Conservation (phyloP, 2,329 filamentous ascomycete genomes). For the Fusarium ramigenum region DNA sequence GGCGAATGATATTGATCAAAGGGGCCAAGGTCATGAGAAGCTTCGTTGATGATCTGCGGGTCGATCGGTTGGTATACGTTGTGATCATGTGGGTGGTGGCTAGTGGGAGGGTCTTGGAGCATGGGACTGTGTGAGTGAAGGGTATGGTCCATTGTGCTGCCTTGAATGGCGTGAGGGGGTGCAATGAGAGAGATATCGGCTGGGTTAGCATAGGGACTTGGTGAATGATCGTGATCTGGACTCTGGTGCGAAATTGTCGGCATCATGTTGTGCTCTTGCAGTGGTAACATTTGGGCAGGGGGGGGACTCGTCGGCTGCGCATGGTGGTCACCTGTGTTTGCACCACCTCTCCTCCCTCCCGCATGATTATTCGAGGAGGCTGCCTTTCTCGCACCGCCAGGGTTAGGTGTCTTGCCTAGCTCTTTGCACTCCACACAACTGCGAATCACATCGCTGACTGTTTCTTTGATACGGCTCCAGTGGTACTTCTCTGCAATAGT, state of each 20-base stretch:
- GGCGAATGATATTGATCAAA: slow-evolving; percentile 56
- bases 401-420: slow-evolving; percentile 64
- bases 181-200: slow-evolving; percentile 57
- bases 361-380: slow-evolving; percentile 4
- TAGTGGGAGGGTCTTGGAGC: slow-evolving; percentile 46
- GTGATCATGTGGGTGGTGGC: slow-evolving; percentile 37
- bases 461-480: slow-evolving; percentile 98
- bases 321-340: slow-evolving; percentile 18
- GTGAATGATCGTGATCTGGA: slow-evolving; percentile 39
- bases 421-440: slow-evolving; percentile 93
- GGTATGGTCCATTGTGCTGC: slow-evolving; percentile 39
- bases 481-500: slow-evolving; percentile 94
- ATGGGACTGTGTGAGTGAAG: slow-evolving; percentile 43
- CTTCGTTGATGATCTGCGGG: slow-evolving; percentile 64
- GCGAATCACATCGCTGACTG: slow-evolving; percentile 91
- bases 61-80: slow-evolving; percentile 64
- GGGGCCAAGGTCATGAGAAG: slow-evolving; percentile 45
- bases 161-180: slow-evolving; percentile 52
- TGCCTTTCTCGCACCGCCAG: slow-evolving; percentile 41
- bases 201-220: slow-evolving; percentile 57
- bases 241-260: slow-evolving; percentile 40
- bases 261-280: slow-evolving; percentile 46
- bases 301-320: slow-evolving; percentile 27
- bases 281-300: slow-evolving; percentile 39
- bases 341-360: slow-evolving; percentile 9